Evolutionary conservation across 371 early-diverging fungal species (phyloP).

Genomic region (Mortierella sp.): DNA sequence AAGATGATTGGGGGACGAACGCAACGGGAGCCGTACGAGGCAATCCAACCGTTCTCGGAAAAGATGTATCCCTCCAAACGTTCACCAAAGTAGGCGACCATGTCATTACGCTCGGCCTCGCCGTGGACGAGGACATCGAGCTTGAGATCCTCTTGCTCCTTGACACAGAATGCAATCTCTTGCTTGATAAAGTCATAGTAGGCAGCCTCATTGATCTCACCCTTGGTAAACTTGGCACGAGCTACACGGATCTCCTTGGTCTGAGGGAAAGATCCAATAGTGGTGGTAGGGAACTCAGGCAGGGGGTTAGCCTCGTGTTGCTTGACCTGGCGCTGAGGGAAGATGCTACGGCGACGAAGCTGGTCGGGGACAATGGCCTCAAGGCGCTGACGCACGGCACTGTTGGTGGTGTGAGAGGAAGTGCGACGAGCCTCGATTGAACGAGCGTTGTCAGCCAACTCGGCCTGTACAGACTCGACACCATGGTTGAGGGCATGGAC

Average conservation of each 20-base stretch:
- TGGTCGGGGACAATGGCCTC: conserved; percentile 75
- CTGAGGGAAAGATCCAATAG: conserved; percentile 98
- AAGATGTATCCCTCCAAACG: conserved; percentile 91
- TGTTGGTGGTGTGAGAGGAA: conserved; percentile 87
- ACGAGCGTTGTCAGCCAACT: conserved; percentile 79
- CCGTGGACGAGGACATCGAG: conserved; percentile 97
- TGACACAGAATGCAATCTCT: conserved; percentile 88
- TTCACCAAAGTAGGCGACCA: conserved; percentile 97
- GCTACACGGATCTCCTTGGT: conserved; percentile 95
- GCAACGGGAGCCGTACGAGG: conserved; percentile 96
- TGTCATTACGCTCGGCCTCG: conserved; percentile 96
- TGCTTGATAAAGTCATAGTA: conserved; percentile 89
- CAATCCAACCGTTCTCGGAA: conserved; percentile 97
- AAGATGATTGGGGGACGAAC: conserved; percentile 93
- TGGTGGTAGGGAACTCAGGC: conserved; percentile 96
- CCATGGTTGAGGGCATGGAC: conserved; percentile 79
- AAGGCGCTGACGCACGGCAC: conserved; percentile 84
- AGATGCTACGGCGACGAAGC: conserved; percentile 82
- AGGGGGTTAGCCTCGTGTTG: conserved; percentile 87
- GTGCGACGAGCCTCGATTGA: conserved; percentile 80
- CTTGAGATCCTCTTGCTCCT: conserved; percentile 89
- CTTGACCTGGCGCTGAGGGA: conserved; percentile 77
- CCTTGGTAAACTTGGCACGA: conserved; percentile 92
- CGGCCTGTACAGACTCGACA: conserved; percentile 74
- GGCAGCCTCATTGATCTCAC: conserved; percentile 73